Evolutionary conservation across 2,329 filamentous ascomycete species (phyloP), one percentile per base, ranked within the genome.

Genomic region (Mollisiaceae sp.): DNA sequence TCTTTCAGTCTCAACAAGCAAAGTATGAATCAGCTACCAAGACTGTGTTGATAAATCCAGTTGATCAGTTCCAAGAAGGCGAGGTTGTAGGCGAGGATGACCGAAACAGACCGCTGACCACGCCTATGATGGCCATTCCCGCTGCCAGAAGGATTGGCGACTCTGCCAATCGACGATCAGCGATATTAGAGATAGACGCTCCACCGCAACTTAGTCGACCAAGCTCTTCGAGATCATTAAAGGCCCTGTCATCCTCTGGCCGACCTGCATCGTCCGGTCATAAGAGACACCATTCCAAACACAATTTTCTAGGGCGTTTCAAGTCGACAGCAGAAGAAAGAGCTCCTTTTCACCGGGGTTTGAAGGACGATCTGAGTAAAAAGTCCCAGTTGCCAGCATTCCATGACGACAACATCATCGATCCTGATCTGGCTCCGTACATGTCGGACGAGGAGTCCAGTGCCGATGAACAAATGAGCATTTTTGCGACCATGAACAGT

Each of bases 361-460:
- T 88, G 12, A 88, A 82, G 11, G 87, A 96, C 60, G 90, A 93
- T 65, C 80, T 84, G 57, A 81, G 83, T 4, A 87, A 85, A 68
- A 90, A 89, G 69, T 81, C 87, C 8, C 87, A 88, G 50, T 84
- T 97, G 41, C 90, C 94, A 18, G 93, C 93, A n/a, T 98, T 99
- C 72, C 95, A 99, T 76, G 93, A 95, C 75, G 95, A 99, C 80
- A 98, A 95, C 75, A 97, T 99, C 71, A 98, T 99, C 71, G 95
- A 99, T 75, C 95, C 95, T 1, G 95, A 99, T 74, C 82, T 99
- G 62, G 94, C 94, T 5, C 91, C 93, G 39, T 99, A 96, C 78
- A 91, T 99, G 83, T 99, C 95, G 8, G 95, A 99, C 76, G 89
- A 92, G 71, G 93, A 92, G 57, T 97, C 94, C 1, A 97, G 93